Percentiles rank a stretch among this genome's conserved stretches.
Conservation (phyloP, 306 rosid genomes). For the Comarum palustre region DNA sequence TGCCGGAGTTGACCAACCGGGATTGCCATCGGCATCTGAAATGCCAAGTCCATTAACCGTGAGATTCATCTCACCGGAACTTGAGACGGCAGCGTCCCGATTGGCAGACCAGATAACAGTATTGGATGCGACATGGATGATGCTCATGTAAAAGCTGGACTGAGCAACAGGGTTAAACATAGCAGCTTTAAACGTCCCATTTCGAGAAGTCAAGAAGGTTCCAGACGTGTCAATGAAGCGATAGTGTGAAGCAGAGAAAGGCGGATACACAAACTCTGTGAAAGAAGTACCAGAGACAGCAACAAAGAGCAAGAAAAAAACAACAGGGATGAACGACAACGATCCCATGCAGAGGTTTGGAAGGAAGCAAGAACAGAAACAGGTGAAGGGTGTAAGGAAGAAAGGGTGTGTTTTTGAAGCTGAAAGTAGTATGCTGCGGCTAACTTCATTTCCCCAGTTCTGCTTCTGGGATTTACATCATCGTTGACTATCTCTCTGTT, state of each 20-base stretch:
- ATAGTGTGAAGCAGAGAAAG: conserved; percentile 57
- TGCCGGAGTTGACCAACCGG: conserved; percentile 76
- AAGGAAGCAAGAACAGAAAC: conserved; percentile 24
- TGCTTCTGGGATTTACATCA: conserved; percentile 29
- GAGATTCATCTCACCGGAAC: conserved; percentile 52
- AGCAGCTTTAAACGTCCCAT: conserved; percentile 58
- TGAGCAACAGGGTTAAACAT: conserved; percentile 50
- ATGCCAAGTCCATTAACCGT: conserved; percentile 47
- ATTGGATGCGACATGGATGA: conserved; percentile 63
- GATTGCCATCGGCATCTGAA: conserved; percentile 32
- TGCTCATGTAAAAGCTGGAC: conserved; percentile 56
- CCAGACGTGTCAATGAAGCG: conserved; percentile 45
- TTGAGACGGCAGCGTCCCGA: conserved; percentile 51
- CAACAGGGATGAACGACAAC: conserved; percentile 25
- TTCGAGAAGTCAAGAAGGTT: conserved; percentile 60
- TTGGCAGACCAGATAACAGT: conserved; percentile 83
- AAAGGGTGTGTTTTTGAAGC: conserved; percentile 16
- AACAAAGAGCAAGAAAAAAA: conserved; percentile 35
- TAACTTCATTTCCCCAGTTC: conserved; percentile 26
- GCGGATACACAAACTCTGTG: conserved; percentile 45
- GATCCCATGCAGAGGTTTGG: conserved; percentile 56
- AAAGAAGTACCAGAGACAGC: conserved; percentile 36
- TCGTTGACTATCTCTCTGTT: conserved; percentile 44
- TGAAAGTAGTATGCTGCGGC: conserved; percentile 32
- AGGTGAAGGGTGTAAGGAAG: conserved; percentile 22